Evolutionary conservation across 805 yeast species (phyloP).

Genomic region (Metschnikowia picachoensis): DNA sequence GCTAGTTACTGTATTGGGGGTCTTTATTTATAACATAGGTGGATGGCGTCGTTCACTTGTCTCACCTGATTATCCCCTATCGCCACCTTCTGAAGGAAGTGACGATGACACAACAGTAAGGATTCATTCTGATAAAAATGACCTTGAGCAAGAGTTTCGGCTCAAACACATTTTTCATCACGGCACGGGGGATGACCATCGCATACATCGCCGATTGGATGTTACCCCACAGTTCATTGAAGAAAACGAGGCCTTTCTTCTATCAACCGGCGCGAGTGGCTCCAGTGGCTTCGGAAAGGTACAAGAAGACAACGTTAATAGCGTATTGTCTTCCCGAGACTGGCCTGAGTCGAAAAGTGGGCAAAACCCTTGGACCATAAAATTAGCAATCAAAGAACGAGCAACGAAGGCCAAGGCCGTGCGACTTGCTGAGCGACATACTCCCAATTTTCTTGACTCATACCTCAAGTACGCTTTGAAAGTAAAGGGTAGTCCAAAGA

Average conservation of each 20-base stretch:
- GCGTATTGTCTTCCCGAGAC: conserved; percentile 22
- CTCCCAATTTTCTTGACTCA: conserved; percentile 63
- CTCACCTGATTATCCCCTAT: background rate
- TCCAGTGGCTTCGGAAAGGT: background rate
- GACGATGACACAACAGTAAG: background rate
- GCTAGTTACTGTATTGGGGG: too few species aligned
- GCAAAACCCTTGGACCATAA: conserved; percentile 39
- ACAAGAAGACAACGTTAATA: background rate
- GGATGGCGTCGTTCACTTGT: too few species aligned
- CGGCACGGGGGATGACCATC: conserved; percentile 45
- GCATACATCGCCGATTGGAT: conserved; percentile 48
- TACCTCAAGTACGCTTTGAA: conserved; percentile 55
- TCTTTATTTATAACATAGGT: too few species aligned
- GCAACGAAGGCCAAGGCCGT: conserved; percentile 17
- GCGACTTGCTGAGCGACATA: conserved; percentile 35
- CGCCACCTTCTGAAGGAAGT: background rate
- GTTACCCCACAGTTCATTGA: conserved; percentile 40
- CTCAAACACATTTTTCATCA: conserved; percentile 62
- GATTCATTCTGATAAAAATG: background rate
- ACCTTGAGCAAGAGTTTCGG: conserved; percentile 18
- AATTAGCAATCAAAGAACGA: conserved; percentile 26
- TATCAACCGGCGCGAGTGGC: background rate
- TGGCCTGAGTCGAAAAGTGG: conserved; percentile 33
- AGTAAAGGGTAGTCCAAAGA: conserved; percentile 35
- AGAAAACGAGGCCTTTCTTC: conserved; percentile 8